Percentiles rank a stretch among this genome's conserved stretches.
These are phyloP conservation scores for Juglanconis juglandina DNA, from an alignment of 2,329 filamentous ascomycete genomes.

Conservation along the genomic window DNA sequence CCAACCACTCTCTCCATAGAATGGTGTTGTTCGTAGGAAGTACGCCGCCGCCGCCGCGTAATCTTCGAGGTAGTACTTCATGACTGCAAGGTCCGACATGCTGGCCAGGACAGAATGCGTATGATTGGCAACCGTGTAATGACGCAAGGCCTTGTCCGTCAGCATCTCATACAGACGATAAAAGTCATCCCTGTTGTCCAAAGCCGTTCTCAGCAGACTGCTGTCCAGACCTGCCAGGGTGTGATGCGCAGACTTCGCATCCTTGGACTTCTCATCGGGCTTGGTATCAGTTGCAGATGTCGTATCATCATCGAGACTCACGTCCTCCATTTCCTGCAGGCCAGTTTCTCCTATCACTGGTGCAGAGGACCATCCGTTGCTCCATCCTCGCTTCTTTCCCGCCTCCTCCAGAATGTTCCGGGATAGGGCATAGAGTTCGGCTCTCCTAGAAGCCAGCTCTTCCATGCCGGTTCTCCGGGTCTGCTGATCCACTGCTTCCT, in stretches of 20 bases:
- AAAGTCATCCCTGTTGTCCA: conserved; percentile 62
- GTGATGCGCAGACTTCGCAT: conserved; percentile 21
- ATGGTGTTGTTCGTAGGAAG: conserved; percentile 74
- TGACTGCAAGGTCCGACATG: conserved; percentile 78
- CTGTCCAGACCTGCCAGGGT: conserved; percentile 48
- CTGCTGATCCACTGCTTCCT: conserved; percentile 30
- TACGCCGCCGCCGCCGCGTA: conserved; percentile 70
- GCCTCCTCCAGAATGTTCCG: conserved; percentile 74
- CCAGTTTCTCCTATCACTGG: conserved; percentile 45
- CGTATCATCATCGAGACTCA: conserved; percentile 48
- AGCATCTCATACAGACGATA: conserved; percentile 68
- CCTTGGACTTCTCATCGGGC: background rate
- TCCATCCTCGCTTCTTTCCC: conserved; percentile 71
- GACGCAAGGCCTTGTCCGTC: conserved; percentile 79
- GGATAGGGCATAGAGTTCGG: conserved; percentile 77
- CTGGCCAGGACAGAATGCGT: conserved; percentile 72
- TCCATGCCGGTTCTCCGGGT: conserved; percentile 64
- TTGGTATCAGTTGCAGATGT: conserved; percentile 27
- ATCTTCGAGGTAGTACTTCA: conserved; percentile 76
- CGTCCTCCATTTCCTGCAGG: conserved; percentile 52
- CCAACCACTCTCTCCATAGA: conserved; percentile 78
- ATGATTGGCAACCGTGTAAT: conserved; percentile 77
- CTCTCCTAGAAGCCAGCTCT: conserved; percentile 76
- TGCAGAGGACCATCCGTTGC: conserved; percentile 68
- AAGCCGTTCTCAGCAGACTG: conserved; percentile 56